Evolutionary conservation across 2,329 filamentous ascomycete species (phyloP).

Genomic region (Tolypocladium tropicale): DNA sequence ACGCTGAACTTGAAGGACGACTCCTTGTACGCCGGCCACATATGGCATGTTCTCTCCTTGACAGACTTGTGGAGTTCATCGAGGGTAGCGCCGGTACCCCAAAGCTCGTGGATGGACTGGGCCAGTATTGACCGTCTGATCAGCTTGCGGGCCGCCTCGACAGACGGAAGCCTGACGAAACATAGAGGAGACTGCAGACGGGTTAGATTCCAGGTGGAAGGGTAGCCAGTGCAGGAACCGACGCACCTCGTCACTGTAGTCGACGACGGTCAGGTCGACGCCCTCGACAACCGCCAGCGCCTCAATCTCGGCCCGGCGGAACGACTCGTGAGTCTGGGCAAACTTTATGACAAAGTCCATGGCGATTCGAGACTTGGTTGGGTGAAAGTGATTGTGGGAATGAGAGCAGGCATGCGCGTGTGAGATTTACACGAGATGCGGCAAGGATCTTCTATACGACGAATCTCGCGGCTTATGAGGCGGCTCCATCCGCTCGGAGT

Average conservation of each 20-base stretch:
- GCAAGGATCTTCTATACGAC: background rate
- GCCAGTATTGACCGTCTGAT: conserved; percentile 70
- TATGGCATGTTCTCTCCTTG: conserved; percentile 42
- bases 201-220: conserved; percentile 7
- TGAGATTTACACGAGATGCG: background rate
- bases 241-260: conserved; percentile 64
- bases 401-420: background rate
- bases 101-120: conserved; percentile 80
- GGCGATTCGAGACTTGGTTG: background rate
- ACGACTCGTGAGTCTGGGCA: conserved; percentile 82
- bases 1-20: conserved; percentile 74
- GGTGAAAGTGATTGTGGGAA: background rate
- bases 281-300: conserved; percentile 62
- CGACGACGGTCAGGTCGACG: conserved; percentile 61
- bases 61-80: conserved; percentile 58
- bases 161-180: conserved; percentile 58
- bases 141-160: conserved; percentile 53
- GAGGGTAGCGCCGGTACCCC: conserved; percentile 64
- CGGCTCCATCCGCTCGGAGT: background rate
- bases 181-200: conserved; percentile 70
- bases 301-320: conserved; percentile 74
- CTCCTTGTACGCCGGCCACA: conserved; percentile 56
- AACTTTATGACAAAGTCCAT: conserved; percentile 85
- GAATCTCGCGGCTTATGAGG: background rate
- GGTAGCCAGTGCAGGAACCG: conserved; percentile 1